Conservation (phyloP, 805 yeast genomes). For the Myxozyma geophila region DNA sequence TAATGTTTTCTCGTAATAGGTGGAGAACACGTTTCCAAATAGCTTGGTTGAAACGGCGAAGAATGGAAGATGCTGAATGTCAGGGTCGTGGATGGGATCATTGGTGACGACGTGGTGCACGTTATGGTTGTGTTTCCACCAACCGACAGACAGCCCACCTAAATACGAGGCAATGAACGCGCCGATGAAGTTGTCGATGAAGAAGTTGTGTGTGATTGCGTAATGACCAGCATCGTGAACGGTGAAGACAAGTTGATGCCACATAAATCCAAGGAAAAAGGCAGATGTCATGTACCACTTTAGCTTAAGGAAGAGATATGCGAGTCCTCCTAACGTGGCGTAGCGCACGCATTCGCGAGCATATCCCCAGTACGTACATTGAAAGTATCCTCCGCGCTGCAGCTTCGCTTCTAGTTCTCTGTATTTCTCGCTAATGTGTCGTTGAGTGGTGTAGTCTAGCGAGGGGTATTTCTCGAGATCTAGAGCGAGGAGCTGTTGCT, state of each 20-base stretch:
- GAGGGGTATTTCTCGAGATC: slow-evolving; percentile 66
- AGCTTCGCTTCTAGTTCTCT: slow-evolving; percentile 61
- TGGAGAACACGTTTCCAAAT: slow-evolving; percentile 72
- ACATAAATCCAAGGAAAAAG: slow-evolving; percentile 66
- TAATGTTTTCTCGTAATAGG: slow-evolving; percentile 71
- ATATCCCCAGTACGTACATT: slow-evolving; percentile 76
- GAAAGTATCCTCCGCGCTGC: slow-evolving; percentile 63
- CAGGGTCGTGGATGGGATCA: slow-evolving; percentile 93
- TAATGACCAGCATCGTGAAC: slow-evolving; percentile 93
- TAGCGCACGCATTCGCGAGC: slow-evolving; percentile 71
- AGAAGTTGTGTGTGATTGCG: slow-evolving; percentile 79
- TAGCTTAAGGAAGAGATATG: slow-evolving; percentile 55
- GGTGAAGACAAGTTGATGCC: slow-evolving; percentile 89
- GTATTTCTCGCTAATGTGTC: slow-evolving; percentile 59
- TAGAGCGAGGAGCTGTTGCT: slow-evolving; percentile 56
- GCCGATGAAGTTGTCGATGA: slow-evolving; percentile 74
- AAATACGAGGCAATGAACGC: slow-evolving; percentile 72
- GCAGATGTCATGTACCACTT: slow-evolving; percentile 62
- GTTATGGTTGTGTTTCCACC: slow-evolving; percentile 95
- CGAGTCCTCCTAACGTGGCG: slow-evolving; percentile 54
- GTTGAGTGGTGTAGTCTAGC: slow-evolving; percentile 71
- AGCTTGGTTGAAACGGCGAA: slow-evolving; percentile 81
- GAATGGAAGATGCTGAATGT: slow-evolving; percentile 89
- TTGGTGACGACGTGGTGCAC: slow-evolving; percentile 92
- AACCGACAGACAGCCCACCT: slow-evolving; percentile 89